Percentiles rank a stretch among this genome's conserved stretches.
Conservation (phyloP, 2,329 filamentous ascomycete species). For the Diaporthe velutina region DNA sequence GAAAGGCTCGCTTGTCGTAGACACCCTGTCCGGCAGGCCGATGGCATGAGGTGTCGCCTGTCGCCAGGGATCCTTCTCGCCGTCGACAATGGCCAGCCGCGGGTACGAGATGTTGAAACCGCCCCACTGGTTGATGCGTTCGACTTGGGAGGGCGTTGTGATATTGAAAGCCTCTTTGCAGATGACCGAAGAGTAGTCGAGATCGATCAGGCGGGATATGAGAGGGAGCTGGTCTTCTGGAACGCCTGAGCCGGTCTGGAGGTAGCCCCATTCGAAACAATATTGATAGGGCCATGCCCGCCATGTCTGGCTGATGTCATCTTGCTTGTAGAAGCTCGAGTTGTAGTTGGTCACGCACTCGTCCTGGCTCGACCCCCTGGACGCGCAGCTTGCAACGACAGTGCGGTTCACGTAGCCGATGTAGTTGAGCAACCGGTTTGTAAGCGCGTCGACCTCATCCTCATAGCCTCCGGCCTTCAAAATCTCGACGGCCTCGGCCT, state of each 20-base stretch:
- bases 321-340: conserved; percentile 49
- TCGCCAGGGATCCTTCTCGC: conserved; percentile 84
- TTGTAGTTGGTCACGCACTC: conserved; percentile 54
- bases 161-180: conserved; percentile 81
- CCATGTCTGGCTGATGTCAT: conserved; percentile 55
- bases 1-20: conserved; percentile 76
- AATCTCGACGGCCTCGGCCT: conserved; percentile 52
- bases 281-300: conserved; percentile 67
- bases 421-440: conserved; percentile 64
- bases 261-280: conserved; percentile 80
- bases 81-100: conserved; percentile 82
- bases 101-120: conserved; percentile 79
- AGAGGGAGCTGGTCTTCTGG: conserved; percentile 75
- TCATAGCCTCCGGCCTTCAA: conserved; percentile 57
- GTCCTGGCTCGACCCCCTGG: conserved; percentile 48
- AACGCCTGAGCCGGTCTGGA: conserved; percentile 79
- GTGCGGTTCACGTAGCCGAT: conserved; percentile 58
- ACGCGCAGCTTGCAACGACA: conserved; percentile 43
- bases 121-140: conserved; percentile 81
- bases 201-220: conserved; percentile 76
- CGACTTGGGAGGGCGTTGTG: conserved; percentile 70
- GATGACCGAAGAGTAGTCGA: conserved; percentile 71
- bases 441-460: conserved; percentile 52
- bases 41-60: conserved; percentile 78
- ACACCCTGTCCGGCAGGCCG: conserved; percentile 67